Conservation (phyloP, 2,329 filamentous ascomycete genomes). For the Arthroderma uncinatum region DNA sequence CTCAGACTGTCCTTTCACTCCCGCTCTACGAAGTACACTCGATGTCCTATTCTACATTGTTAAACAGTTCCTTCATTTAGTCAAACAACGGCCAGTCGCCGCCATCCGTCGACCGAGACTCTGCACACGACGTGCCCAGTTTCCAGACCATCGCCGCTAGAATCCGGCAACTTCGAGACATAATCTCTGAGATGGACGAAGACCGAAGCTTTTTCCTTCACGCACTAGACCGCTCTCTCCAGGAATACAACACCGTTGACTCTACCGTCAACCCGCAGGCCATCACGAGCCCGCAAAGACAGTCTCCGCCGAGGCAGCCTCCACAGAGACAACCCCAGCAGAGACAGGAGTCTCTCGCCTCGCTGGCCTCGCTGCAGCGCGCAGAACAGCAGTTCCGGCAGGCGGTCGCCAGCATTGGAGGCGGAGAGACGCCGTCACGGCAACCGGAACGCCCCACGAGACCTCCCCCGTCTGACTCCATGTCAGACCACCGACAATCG, state of each 20-base stretch:
- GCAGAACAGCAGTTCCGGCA: constrained; percentile 3
- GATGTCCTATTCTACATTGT: neutral
- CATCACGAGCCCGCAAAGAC: neutral
- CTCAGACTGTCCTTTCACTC: neutral
- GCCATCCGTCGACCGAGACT: neutral
- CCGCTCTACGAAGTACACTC: neutral
- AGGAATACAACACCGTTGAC: neutral
- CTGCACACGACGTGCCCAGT: neutral
- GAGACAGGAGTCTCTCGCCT: constrained; percentile 1
- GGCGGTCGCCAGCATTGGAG: neutral
- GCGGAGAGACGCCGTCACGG: neutral
- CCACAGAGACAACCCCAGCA: neutral
- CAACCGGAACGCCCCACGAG: neutral
- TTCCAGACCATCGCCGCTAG: constrained; percentile 1
- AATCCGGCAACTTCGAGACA: neutral
- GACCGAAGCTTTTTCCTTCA: constrained; percentile 1
- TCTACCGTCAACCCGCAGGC: constrained; percentile 1
- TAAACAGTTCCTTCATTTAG: neutral
- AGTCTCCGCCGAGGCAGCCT: neutral
- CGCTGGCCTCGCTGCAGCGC: neutral
- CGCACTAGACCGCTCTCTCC: neutral
- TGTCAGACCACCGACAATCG: constrained; percentile 19
- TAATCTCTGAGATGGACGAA: constrained; percentile 3
- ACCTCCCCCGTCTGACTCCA: neutral
- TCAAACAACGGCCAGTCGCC: neutral